Evolutionary conservation across 2,329 filamentous ascomycete genomes (phyloP).

Genomic region (Scedosporium aurantiacum): DNA sequence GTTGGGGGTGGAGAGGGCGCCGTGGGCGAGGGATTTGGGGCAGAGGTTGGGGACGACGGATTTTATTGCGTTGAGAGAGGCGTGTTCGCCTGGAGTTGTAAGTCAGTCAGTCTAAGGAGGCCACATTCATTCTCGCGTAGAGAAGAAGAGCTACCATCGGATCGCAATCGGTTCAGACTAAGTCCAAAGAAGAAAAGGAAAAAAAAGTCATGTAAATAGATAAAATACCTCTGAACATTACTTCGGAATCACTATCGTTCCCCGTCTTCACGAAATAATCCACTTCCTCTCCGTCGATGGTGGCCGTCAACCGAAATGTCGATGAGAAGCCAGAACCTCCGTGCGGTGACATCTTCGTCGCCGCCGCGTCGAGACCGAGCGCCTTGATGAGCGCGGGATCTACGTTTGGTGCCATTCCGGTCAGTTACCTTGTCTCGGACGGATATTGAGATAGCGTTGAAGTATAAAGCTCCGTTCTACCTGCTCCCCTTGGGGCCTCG

Average conservation of each 20-base stretch:
- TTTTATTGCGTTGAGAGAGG: conserved; percentile 74
- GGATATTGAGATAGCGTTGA: not conserved
- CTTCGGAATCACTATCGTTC: conserved; percentile 41
- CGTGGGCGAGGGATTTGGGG: conserved; percentile 64
- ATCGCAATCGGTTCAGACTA: too few relatives aligned
- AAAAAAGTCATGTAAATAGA: not conserved
- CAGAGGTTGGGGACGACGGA: conserved; percentile 61
- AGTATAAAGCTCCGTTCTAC: too few relatives aligned
- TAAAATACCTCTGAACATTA: conserved; percentile 56
- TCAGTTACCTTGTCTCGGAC: not conserved
- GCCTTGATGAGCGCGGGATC: conserved; percentile 53
- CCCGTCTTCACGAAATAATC: conserved; percentile 66
- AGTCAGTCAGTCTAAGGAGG: conserved; percentile 14
- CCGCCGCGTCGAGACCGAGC: conserved; percentile 44
- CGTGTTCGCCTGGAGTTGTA: conserved; percentile 56
- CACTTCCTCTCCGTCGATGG: conserved; percentile 35
- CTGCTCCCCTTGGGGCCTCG: too few relatives aligned
- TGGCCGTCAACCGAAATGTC: conserved; percentile 46
- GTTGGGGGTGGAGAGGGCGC: conserved; percentile 43
- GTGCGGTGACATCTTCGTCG: conserved; percentile 45
- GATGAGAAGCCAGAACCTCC: conserved; percentile 60
- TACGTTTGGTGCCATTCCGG: conserved; percentile 34
- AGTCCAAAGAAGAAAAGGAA: not conserved
- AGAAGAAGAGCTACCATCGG: too few relatives aligned
- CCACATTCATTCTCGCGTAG: not conserved